Evolutionary conservation across 441 rosid genomes (phyloP).

Genomic region (Isatis lusitanica): DNA sequence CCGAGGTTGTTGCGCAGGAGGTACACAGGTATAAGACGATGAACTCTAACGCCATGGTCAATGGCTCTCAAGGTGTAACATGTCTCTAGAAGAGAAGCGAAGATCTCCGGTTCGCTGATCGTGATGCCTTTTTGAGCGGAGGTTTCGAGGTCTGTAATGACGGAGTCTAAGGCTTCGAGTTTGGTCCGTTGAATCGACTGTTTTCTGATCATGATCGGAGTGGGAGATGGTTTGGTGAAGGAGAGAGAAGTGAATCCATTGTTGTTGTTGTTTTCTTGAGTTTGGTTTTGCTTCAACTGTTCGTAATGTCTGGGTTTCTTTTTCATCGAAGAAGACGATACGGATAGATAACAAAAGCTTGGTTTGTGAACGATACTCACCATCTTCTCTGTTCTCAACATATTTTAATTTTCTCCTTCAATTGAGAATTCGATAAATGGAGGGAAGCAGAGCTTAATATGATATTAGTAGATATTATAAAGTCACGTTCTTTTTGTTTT

Average conservation of each 20-base stretch:
- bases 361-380: conserved; percentile 34
- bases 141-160: conserved; percentile 58
- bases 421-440: neutral
- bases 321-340: conserved; percentile 38
- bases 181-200: conserved; percentile 42
- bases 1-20: conserved; percentile 57
- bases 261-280: conserved; percentile 18
- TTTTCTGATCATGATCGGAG: conserved; percentile 47
- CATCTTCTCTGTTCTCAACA: conserved; percentile 32
- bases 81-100: conserved; percentile 72
- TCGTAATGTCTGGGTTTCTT: conserved; percentile 41
- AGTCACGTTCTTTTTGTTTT: neutral
- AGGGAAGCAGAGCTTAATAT: conserved; percentile 9
- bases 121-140: conserved; percentile 52
- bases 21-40: conserved; percentile 51
- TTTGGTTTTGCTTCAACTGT: conserved; percentile 26
- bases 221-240: conserved; percentile 52
- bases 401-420: neutral
- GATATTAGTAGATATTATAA: neutral
- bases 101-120: conserved; percentile 54
- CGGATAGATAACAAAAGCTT: conserved; percentile 24
- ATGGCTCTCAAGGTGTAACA: conserved; percentile 63
- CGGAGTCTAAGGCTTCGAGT: conserved; percentile 60
- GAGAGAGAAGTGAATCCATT: conserved; percentile 35
- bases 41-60: conserved; percentile 60